phyloP scores from a whole-genome alignment of 2,329 filamentous ascomycete genomes.

The Penicillium sp. region DNA sequence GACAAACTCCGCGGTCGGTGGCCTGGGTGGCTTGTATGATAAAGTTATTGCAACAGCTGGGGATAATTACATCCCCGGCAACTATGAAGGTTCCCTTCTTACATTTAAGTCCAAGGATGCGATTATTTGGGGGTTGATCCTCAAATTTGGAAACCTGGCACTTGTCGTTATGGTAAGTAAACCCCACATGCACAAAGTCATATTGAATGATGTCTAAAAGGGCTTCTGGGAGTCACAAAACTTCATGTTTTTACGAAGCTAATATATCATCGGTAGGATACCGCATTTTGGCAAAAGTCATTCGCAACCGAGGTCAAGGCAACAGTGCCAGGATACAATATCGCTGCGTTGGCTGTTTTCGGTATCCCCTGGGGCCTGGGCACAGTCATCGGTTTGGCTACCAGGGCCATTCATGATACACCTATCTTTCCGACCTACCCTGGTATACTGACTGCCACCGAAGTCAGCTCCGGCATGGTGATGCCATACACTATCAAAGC shows the following conservation, averaged over 20 bases:
- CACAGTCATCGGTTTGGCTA: slow-evolving; percentile 48
- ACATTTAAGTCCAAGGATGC: slow-evolving; percentile 50
- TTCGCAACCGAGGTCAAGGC: slow-evolving; percentile 50
- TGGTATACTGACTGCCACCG: slow-evolving; percentile 36
- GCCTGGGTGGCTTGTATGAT: slow-evolving; percentile 46
- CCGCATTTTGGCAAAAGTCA: slow-evolving; percentile 54
- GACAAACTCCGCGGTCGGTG: slow-evolving; percentile 44
- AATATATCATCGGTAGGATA: slow-evolving; percentile 35
- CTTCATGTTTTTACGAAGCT: not conserved
- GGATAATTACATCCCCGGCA: slow-evolving; percentile 46
- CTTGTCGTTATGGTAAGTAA: slow-evolving; percentile 48
- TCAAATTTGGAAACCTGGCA: slow-evolving; percentile 51
- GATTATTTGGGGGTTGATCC: slow-evolving; percentile 47
- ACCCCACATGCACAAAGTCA: not conserved
- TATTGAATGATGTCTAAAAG: too few relatives aligned
- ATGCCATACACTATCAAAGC: slow-evolving; percentile 50
- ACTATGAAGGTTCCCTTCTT: slow-evolving; percentile 49
- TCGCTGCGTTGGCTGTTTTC: slow-evolving; percentile 47
- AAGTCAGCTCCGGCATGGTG: slow-evolving; percentile 47
- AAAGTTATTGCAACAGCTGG: slow-evolving; percentile 45
- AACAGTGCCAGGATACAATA: slow-evolving; percentile 49
- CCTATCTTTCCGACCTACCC: slow-evolving; percentile 49
- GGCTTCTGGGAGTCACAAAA: not conserved
- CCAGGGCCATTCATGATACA: slow-evolving; percentile 47
- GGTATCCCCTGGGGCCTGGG: slow-evolving; percentile 50